Evolutionary conservation across 1,139 yeast species (phyloP), one percentile per base, ranked within the genome.

Genomic region (Casaregolazyma suthepensis): DNA sequence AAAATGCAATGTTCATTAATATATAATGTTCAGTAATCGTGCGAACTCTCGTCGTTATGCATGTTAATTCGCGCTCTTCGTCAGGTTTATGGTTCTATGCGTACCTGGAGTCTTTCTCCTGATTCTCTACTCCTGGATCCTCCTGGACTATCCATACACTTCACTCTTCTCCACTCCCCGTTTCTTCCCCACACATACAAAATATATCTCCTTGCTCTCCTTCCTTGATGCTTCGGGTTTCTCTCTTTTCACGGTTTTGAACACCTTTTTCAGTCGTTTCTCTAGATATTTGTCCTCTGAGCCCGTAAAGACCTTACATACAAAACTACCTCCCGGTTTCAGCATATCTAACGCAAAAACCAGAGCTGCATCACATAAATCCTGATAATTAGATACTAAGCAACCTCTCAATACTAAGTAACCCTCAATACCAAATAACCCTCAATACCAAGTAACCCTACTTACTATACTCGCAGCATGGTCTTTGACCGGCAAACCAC

Each of bases 361-460:
- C 56, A 93, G 71, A 0, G 96, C 91, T 0, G 98, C 96, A 66
- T 93, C 97, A 59, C 97, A 93, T 53, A 93, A 72, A 67, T 91
- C 96, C 79, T 81, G 57, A 6, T 50, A 48, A 37, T 45, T 54
- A 56, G 48, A 18, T 15, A 44, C 17, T 12, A 29, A 17, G 18
- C 26, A 17, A 7, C 7, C 6, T 12, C 13, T 40, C n/a, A 7
- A 26, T 22, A 18, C 7, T 3, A 29, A 18, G 13, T 19, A 3
- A 35, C 9, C 29, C 19, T 18, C 43, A 13, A 15, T 17, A 2
- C n/a, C 35, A 26, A 6, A 10, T 15, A n/a, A n/a, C 6, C 15
- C 13, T 40, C n/a, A 7, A 26, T 22, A 18, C 7, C 6, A 29
- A 18, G 13, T 19, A 3, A 35, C 9, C 29, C 19, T 18, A 68